phyloP scores from a whole-genome alignment of 176 grass and related monocot species.

The Triticum dicoccoides region DNA sequence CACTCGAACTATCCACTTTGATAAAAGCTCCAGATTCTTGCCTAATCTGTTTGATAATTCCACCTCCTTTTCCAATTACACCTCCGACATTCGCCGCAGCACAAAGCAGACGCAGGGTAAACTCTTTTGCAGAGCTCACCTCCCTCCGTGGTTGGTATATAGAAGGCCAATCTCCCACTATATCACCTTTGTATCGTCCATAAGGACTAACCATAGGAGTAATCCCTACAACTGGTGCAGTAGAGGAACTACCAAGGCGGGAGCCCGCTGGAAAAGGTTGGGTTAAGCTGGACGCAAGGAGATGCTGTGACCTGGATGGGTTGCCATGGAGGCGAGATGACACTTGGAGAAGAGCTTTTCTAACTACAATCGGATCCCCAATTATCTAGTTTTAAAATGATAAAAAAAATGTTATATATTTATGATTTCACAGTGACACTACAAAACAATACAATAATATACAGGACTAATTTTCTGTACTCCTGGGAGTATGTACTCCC shows the following conservation, averaged over 20 bases:
- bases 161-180: slow-evolving; percentile 66
- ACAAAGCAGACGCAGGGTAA: slow-evolving; percentile 84
- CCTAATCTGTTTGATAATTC: slow-evolving; percentile 93
- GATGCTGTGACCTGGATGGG: slow-evolving; percentile 86
- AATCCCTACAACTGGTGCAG: slow-evolving; percentile 61
- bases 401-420: not conserved
- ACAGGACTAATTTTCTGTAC: too few relatives aligned
- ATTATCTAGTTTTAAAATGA: slow-evolving; percentile 58
- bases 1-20: slow-evolving; percentile 73
- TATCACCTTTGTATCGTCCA: slow-evolving; percentile 72
- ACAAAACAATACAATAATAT: too few relatives aligned
- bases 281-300: slow-evolving; percentile 47
- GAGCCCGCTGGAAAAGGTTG: slow-evolving; percentile 48
- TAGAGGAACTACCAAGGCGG: slow-evolving; percentile 53
- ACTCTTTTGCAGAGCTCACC: slow-evolving; percentile 78
- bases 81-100: slow-evolving; percentile 66
- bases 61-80: slow-evolving; percentile 94
- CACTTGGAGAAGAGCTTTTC: slow-evolving; percentile 83
- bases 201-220: slow-evolving; percentile 60
- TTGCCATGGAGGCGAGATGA: slow-evolving; percentile 91
- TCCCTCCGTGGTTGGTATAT: slow-evolving; percentile 71
- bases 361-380: slow-evolving; percentile 67
- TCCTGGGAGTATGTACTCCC: too few relatives aligned
- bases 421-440: too few relatives aligned
- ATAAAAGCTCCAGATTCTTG: slow-evolving; percentile 95